Percentiles rank a stretch among this genome's conserved stretches.
Evolutionary conservation across 257 asterid species (phyloP).

Genomic region (Hygrophila difformis): DNA sequence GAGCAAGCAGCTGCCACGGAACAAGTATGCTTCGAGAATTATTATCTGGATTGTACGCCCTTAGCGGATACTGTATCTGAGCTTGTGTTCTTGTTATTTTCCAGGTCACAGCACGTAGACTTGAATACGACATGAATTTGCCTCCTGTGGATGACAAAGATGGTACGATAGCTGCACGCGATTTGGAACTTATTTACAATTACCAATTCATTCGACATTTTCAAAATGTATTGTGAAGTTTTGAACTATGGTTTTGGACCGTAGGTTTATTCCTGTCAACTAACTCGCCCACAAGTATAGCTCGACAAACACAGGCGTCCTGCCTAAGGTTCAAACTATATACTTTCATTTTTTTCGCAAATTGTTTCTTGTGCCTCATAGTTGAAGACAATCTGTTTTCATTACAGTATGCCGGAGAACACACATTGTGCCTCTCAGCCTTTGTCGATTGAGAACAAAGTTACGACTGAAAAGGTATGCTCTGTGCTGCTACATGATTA

Average conservation of each 20-base stretch:
- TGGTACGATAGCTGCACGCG: too few species aligned
- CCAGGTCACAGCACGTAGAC: slow-evolving; percentile 21
- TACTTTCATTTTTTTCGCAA: not conserved
- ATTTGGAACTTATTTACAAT: too few species aligned
- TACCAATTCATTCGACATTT: too few species aligned
- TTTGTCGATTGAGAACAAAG: slow-evolving; percentile 10
- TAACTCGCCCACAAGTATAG: slow-evolving; percentile 21
- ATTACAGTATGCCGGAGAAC: slow-evolving; percentile 28
- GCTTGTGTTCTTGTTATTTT: slow-evolving; percentile 3
- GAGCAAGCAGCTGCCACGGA: slow-evolving; percentile 15
- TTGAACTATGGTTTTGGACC: slow-evolving; percentile 10
- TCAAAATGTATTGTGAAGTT: not conserved
- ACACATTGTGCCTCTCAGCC: slow-evolving; percentile 24
- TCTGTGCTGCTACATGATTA: slow-evolving; percentile 7
- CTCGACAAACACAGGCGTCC: slow-evolving; percentile 26
- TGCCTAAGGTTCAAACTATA: slow-evolving; percentile 23
- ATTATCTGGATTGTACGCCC: not conserved
- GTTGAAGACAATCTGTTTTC: slow-evolving; percentile 18
- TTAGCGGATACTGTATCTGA: not conserved
- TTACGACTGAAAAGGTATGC: slow-evolving; percentile 35
- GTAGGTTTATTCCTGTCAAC: slow-evolving; percentile 37
- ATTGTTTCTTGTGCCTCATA: slow-evolving; percentile 17
- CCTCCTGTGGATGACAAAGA: slow-evolving; percentile 20
- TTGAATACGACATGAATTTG: slow-evolving; percentile 14
- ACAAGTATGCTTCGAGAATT: slow-evolving; percentile 19